Conservation (phyloP, 1,284 basidiomycete species). For the Phlebopus sp. region DNA sequence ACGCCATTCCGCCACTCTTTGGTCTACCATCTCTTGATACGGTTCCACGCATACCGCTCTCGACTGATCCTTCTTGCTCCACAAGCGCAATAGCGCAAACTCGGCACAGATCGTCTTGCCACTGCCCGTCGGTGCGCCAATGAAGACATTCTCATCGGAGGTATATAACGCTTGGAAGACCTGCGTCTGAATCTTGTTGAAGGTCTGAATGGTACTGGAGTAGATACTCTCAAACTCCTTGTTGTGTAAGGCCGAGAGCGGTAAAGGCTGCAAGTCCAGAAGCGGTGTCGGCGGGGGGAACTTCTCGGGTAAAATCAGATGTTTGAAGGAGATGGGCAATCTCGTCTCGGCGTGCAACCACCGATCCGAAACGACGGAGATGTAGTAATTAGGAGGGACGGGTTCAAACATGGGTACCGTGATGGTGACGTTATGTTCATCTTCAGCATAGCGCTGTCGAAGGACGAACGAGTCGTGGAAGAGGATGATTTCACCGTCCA, state of each 20-base stretch:
- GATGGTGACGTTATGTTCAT: slow-evolving; percentile 92
- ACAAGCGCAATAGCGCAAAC: slow-evolving; percentile 89
- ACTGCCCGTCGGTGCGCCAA: slow-evolving; percentile 94
- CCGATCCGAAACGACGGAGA: slow-evolving; percentile 90
- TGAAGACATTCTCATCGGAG: slow-evolving; percentile 93
- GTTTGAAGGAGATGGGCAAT: slow-evolving; percentile 95
- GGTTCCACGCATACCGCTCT: slow-evolving; percentile 97
- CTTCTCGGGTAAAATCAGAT: slow-evolving; percentile 95
- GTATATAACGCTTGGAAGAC: slow-evolving; percentile 98
- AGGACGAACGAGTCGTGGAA: slow-evolving; percentile 94
- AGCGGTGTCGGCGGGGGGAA: slow-evolving; percentile 93
- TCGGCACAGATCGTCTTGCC: slow-evolving; percentile 98
- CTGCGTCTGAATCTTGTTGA: slow-evolving; percentile 99
- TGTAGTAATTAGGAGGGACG: slow-evolving; percentile 96
- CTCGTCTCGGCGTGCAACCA: slow-evolving; percentile 97
- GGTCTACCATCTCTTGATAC: slow-evolving; percentile 95
- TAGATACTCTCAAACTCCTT: slow-evolving; percentile 88
- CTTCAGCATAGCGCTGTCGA: slow-evolving; percentile 86
- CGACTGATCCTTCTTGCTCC: slow-evolving; percentile 84
- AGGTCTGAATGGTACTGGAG: slow-evolving; percentile 70
- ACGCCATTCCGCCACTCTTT: slow-evolving; percentile 86
- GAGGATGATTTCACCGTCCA: slow-evolving; percentile 93
- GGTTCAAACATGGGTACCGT: slow-evolving; percentile 97
- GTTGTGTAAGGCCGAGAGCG: slow-evolving; percentile 89
- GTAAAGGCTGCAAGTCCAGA: slow-evolving; percentile 90